phyloP scores from a whole-genome alignment of 148 eudicot genomes.

The Dianthus caryophyllus region DNA sequence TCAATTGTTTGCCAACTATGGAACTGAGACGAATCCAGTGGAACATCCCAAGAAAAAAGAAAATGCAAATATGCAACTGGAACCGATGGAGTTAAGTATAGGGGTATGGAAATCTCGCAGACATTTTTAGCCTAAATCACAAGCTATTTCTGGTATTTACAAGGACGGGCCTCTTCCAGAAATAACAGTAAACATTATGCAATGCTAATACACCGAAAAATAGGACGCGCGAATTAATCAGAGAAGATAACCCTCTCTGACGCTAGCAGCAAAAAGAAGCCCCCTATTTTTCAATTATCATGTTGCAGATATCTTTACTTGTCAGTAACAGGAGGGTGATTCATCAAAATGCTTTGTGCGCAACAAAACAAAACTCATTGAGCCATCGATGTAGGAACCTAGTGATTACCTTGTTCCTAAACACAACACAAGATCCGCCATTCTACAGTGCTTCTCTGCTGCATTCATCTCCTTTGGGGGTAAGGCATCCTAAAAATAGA shows the following conservation, averaged over 20 bases:
- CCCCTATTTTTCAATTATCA: not conserved
- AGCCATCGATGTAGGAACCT: conserved; percentile 7
- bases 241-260: not conserved
- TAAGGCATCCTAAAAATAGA: conserved; percentile 63
- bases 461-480: conserved; percentile 88
- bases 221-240: not conserved
- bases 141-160: not conserved
- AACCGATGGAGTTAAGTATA: not conserved
- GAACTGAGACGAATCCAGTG: no score
- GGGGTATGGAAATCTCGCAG: not conserved
- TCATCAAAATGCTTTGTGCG: not conserved
- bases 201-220: not conserved
- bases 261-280: not conserved
- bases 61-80: no score
- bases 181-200: not conserved
- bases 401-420: conserved; percentile 79
- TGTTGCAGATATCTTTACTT: not conserved
- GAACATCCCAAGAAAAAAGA: no score
- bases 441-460: conserved; percentile 81
- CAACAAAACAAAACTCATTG: not conserved
- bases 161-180: not conserved
- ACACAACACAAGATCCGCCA: conserved; percentile 91
- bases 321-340: not conserved
- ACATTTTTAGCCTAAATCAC: not conserved
- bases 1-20: no score